Conservation (phyloP, 108 stramenopile genomes). For the Pseudonitzschia pungens region DNA sequence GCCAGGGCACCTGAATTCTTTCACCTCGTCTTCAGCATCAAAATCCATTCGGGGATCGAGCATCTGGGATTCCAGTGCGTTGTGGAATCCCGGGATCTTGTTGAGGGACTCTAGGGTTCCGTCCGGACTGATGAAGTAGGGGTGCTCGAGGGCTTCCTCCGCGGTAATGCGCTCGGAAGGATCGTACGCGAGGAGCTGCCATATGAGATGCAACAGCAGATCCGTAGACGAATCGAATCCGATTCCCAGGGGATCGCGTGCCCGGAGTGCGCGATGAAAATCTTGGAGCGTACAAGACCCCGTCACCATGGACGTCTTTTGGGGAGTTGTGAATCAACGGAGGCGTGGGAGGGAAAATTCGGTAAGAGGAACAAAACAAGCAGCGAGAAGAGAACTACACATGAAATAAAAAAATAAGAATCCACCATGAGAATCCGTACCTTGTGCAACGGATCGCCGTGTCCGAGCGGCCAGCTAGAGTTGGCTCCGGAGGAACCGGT, state of each 20-base stretch:
- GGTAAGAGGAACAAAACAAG: too few relatives aligned
- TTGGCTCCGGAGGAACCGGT: constrained; percentile 20
- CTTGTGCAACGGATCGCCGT: constrained; percentile 72
- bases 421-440: background rate
- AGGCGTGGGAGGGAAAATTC: too few relatives aligned
- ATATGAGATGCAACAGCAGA: constrained; percentile 70
- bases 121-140: constrained; percentile 58
- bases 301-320: constrained; percentile 42
- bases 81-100: constrained; percentile 48
- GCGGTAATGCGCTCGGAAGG: constrained; percentile 70
- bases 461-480: constrained; percentile 63
- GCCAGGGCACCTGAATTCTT: constrained; percentile 68
- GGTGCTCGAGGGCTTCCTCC: constrained; percentile 68
- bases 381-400: background rate
- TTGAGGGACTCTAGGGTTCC: constrained; percentile 6
- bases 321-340: too few relatives aligned
- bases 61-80: constrained; percentile 66
- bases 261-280: constrained; percentile 75
- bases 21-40: constrained; percentile 35
- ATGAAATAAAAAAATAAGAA: background rate
- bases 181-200: constrained; percentile 76
- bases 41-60: constrained; percentile 71
- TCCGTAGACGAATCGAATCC: constrained; percentile 72
- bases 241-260: constrained; percentile 77
- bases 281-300: constrained; percentile 66